Base-by-base conservation (phyloP, 768 basidiomycete genomes). In the Pleurotus cornucopiae region DNA sequence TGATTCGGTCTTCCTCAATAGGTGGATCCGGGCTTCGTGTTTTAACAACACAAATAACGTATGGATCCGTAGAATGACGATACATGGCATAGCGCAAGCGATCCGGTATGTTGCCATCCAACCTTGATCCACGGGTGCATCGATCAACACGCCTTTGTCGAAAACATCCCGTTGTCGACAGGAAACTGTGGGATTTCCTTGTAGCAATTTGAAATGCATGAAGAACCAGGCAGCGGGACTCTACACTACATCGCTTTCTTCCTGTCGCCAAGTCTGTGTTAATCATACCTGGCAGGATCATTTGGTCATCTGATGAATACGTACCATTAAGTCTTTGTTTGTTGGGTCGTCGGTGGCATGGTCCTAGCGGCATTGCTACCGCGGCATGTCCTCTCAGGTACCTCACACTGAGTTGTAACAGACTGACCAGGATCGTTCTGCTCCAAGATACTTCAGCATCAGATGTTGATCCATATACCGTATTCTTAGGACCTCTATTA, bases 401-500 rank as follows among this genome's bases (percentile, higher is more conserved):
- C 6, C 25, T 25, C 25, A 6, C 25, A 25, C 25, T 25, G 2
- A 25, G 6, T 25, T 25, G 2, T 6, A 25, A 25, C 6, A 6
- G 25, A 25, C 25, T 25, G 25, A 25, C 25, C 25, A 3, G 25
- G 40, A 41, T 41, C 3, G 12, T 23, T 18, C 3, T 4, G 2
- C 7, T 16, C 5, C 6, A 38, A 65, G 66, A 13, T 67, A 61
- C 45, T 55, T 69, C 39, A 61, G 65, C 49, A 70, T 70, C 41
- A 63, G 69, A 26, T 56, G 69, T n/a, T 66, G 69, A 2, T 66
- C 67, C 62, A 43, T 69, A 69, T 45, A 67, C 66, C 0, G 67
- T 68, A 7, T 71, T 71, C 48, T 62, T 71, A n/a, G 68, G 68
- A 4, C 68, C 69, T 7, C 57, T 69, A n/a, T n/a, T n/a, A n/a